Conservation (phyloP, 1,139 yeast species). For the Petasospora rhodanensis region DNA sequence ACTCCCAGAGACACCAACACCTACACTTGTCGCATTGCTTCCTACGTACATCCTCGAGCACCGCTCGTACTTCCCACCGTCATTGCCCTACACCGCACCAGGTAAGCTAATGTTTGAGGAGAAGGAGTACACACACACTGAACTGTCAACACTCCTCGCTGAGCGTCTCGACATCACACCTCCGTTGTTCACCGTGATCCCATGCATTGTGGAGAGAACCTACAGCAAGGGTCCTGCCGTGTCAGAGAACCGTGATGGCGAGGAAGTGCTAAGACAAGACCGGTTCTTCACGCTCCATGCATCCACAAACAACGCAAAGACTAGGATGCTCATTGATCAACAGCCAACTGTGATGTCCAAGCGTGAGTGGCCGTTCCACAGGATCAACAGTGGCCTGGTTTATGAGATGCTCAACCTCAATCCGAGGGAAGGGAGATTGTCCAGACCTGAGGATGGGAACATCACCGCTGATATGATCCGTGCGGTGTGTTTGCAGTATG, state of each 20-base stretch:
- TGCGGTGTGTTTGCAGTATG: slow-evolving; percentile 12
- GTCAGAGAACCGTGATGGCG: background rate
- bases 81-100: slow-evolving; percentile 2
- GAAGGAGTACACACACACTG: slow-evolving; percentile 2
- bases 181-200: background rate
- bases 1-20: slow-evolving; percentile 2
- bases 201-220: background rate
- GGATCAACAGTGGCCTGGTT: slow-evolving; percentile 5
- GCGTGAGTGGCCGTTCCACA: background rate
- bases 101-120: slow-evolving; percentile 12
- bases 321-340: background rate
- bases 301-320: background rate
- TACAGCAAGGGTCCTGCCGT: background rate
- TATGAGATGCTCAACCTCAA: slow-evolving; percentile 5
- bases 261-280: slow-evolving; percentile 8
- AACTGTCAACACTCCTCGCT: slow-evolving; percentile 5
- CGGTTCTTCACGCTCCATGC: slow-evolving; percentile 1
- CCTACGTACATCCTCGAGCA: slow-evolving; percentile 20
- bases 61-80: slow-evolving; percentile 6
- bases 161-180: background rate
- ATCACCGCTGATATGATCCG: slow-evolving; percentile 20
- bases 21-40: slow-evolving; percentile 15
- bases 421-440: slow-evolving; percentile 1
- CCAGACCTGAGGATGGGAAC: slow-evolving; percentile 1
- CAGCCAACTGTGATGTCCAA: background rate